These are phyloP conservation scores for Waitea zeae DNA, from an alignment of 1,284 basidiomycete genomes.

Conservation along the genomic window DNA sequence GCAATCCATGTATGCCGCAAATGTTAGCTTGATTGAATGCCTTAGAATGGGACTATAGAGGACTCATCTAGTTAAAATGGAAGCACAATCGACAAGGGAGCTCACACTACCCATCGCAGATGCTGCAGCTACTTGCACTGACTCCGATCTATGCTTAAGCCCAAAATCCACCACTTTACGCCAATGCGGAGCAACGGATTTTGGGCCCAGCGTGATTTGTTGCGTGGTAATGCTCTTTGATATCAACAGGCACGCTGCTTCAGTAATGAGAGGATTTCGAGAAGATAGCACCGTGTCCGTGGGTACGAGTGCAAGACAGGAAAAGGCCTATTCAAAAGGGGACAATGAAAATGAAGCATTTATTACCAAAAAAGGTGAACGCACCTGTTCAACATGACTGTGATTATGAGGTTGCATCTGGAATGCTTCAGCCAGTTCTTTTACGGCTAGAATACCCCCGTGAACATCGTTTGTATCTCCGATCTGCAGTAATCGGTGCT, in stretches of 20 bases:
- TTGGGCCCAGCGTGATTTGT: conserved; percentile 26
- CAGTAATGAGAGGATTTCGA: conserved; percentile 59
- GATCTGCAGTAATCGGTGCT: conserved; percentile 29
- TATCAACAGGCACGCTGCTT: conserved; percentile 61
- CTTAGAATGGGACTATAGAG: conserved; percentile 1
- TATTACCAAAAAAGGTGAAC: no score
- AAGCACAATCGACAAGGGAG: conserved; percentile 41
- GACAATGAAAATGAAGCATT: conserved; percentile 3
- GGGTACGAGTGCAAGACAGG: conserved; percentile 33
- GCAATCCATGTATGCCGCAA: conserved; percentile 35
- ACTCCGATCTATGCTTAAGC: conserved; percentile 44
- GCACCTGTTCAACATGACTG: no score
- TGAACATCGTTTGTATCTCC: conserved; percentile 64
- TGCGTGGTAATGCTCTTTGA: conserved; percentile 39
- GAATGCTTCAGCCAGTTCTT: conserved; percentile 51
- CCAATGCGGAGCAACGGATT: conserved; percentile 39
- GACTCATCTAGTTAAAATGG: conserved; percentile 54
- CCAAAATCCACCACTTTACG: conserved; percentile 52
- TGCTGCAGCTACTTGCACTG: conserved; percentile 64
- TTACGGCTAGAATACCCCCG: conserved; percentile 63
- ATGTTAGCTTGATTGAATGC: conserved; percentile 5
- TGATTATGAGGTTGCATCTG: no score
- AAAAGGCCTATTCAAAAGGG: conserved; percentile 33
- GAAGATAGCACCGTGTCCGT: conserved; percentile 41
- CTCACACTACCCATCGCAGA: conserved; percentile 50